A percentile compares a stretch with the other conserved stretches of the same genome.
These are phyloP conservation scores for Discostella stelligera DNA, from an alignment of 352 stramenopile genomes.

Conservation along the genomic window DNA sequence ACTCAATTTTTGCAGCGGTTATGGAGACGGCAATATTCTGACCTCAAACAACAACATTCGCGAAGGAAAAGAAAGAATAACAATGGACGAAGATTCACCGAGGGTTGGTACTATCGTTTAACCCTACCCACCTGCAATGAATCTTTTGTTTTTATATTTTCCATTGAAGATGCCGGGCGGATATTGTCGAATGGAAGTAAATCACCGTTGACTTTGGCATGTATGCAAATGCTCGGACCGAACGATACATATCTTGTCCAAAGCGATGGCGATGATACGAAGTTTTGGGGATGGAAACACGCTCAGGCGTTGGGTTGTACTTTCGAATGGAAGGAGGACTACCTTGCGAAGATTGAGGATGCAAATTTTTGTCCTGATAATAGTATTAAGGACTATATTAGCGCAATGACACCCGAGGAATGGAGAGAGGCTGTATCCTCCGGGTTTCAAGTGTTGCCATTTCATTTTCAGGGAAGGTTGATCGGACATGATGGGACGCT, in stretches of 20 bases:
- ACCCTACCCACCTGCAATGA: conserved; percentile 61
- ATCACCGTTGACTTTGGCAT: conserved; percentile 58
- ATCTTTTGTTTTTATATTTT: conserved; percentile 80
- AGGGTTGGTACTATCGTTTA: conserved; percentile 81
- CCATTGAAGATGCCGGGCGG: conserved; percentile 76
- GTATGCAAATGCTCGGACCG: conserved; percentile 74
- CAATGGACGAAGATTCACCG: conserved; percentile 65
- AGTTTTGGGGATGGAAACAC: conserved; percentile 76
- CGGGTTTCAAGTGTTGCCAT: conserved; percentile 78
- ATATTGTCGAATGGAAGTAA: conserved; percentile 28
- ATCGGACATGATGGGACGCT: conserved; percentile 66
- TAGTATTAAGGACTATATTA: conserved; percentile 3
- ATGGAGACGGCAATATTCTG: not conserved
- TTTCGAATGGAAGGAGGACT: conserved; percentile 60
- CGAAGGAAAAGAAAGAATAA: conserved; percentile 22
- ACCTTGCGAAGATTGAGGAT: not conserved
- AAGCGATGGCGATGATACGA: conserved; percentile 68
- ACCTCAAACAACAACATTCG: conserved; percentile 8
- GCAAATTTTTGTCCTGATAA: not conserved
- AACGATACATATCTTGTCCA: conserved; percentile 77
- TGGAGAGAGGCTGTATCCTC: conserved; percentile 60
- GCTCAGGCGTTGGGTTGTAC: conserved; percentile 70
- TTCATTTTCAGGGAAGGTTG: conserved; percentile 58
- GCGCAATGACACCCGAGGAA: conserved; percentile 46
- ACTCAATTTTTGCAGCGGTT: not conserved